These are phyloP conservation scores for Phytophthora pseudosyringae DNA, from an alignment of 352 stramenopile species.

Conservation along the genomic window DNA sequence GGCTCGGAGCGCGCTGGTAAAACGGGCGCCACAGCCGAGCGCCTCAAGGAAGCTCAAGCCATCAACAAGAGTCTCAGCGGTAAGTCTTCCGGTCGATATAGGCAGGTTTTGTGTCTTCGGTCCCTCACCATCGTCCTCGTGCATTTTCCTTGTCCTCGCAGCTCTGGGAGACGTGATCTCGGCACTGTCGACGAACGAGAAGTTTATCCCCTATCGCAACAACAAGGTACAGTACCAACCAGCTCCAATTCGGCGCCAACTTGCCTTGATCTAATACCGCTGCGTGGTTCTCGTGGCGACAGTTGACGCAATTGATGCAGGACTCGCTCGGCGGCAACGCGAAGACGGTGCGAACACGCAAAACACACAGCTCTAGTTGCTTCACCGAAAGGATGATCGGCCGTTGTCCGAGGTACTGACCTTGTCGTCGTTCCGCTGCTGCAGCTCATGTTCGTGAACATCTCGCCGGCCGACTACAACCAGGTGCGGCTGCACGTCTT, in stretches of 20 bases:
- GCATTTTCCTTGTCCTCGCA: conserved; percentile 11
- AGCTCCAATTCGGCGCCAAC: too few relatives aligned
- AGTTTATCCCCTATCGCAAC: conserved; percentile 95
- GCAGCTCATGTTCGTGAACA: conserved; percentile 92
- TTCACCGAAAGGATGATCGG: too few relatives aligned
- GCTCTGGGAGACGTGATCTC: conserved; percentile 93
- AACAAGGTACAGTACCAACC: conserved; percentile 72
- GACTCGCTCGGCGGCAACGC: conserved; percentile 94
- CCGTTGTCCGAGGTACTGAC: background rate
- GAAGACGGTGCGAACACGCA: conserved; percentile 76
- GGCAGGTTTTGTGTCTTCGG: background rate
- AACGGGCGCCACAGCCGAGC: conserved; percentile 83
- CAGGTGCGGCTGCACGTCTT: conserved; percentile 46
- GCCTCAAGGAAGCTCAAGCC: conserved; percentile 88
- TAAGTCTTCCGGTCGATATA: conserved; percentile 21
- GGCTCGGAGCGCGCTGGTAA: conserved; percentile 90
- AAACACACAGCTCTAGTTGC: background rate
- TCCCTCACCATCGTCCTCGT: background rate
- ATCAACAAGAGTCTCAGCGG: conserved; percentile 93
- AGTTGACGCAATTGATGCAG: conserved; percentile 94
- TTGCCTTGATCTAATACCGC: background rate
- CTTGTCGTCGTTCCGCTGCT: conserved; percentile 2
- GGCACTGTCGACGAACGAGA: conserved; percentile 90
- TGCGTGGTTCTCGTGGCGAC: background rate
- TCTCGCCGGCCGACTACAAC: conserved; percentile 91